Percentiles rank a stretch among this genome's conserved stretches.
phyloP scores from a whole-genome alignment of 345 rosid species.

The Eucalyptus regnans region DNA sequence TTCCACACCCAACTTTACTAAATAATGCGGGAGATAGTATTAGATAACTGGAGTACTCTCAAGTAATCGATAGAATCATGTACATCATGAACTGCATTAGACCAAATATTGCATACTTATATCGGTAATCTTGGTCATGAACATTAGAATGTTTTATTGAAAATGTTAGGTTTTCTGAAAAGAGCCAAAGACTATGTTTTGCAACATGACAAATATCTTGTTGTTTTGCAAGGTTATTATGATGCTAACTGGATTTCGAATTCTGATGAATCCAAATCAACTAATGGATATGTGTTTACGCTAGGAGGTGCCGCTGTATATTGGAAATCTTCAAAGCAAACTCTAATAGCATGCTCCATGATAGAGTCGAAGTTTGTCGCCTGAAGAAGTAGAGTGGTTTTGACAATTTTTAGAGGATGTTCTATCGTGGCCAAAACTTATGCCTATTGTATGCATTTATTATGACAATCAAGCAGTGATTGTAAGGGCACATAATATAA shows the following conservation, averaged over 20 bases:
- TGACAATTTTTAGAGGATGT: not conserved
- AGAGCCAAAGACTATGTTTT: not conserved
- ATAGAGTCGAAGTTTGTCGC: not conserved
- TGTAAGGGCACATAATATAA: not conserved
- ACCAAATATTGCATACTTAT: not conserved
- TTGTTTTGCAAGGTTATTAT: not conserved
- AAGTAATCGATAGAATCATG: not conserved
- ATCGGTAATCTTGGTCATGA: not conserved
- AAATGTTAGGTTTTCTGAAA: not conserved
- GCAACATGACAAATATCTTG: not conserved
- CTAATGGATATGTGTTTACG: not conserved
- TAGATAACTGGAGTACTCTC: not conserved
- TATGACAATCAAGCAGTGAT: not conserved
- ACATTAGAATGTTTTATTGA: not conserved
- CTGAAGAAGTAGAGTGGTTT: not conserved
- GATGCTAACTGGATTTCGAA: not conserved
- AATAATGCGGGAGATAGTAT: not conserved
- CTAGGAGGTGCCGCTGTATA: not conserved
- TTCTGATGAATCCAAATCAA: rapidly evolving
- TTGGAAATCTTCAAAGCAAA: not conserved
- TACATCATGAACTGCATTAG: not conserved
- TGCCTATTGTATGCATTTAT: rapidly evolving
- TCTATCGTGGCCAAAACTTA: not conserved
- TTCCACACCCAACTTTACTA: not conserved
- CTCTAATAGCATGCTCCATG: not conserved